These are phyloP conservation scores for Mycosphaerelloides madeirae DNA, from an alignment of 2,329 filamentous ascomycete species.

Conservation along the genomic window DNA sequence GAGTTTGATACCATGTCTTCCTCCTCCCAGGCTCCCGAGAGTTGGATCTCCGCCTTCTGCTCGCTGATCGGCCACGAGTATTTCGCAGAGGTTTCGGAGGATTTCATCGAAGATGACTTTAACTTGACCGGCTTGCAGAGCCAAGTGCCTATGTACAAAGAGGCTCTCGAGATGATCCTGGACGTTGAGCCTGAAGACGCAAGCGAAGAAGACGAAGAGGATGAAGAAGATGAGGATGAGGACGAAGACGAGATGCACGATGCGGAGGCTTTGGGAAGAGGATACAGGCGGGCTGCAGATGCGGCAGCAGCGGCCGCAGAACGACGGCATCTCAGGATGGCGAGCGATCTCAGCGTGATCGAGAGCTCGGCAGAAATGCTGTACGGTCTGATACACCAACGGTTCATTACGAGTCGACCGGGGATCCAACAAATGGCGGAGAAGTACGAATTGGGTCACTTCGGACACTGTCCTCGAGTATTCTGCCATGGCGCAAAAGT, in stretches of 20 bases:
- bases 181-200: conserved; percentile 96
- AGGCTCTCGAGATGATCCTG: conserved; percentile 97
- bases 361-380: conserved; percentile 97
- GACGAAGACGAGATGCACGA: conserved; percentile 52
- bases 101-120: conserved; percentile 99
- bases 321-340: conserved; percentile 77
- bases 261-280: conserved; percentile 45
- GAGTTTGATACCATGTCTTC: conserved; percentile 47
- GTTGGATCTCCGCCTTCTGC: conserved; percentile 98
- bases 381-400: conserved; percentile 96
- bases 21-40: conserved; percentile 64
- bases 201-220: conserved; percentile 75
- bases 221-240: conserved; percentile 60
- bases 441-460: conserved; percentile 96
- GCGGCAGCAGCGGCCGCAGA: conserved; percentile 48
- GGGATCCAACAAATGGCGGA: conserved; percentile 99
- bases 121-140: conserved; percentile 93
- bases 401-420: conserved; percentile 92
- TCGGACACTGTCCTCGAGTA: conserved; percentile 90
- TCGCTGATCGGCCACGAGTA: conserved; percentile 94
- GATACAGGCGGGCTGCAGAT: conserved; percentile 27
- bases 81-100: conserved; percentile 96
- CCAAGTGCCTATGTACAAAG: conserved; percentile 98
- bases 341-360: conserved; percentile 89
- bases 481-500: conserved; percentile 87